Base-by-base conservation (phyloP, 257 asterid genomes). In the Penstemon davidsonii region DNA sequence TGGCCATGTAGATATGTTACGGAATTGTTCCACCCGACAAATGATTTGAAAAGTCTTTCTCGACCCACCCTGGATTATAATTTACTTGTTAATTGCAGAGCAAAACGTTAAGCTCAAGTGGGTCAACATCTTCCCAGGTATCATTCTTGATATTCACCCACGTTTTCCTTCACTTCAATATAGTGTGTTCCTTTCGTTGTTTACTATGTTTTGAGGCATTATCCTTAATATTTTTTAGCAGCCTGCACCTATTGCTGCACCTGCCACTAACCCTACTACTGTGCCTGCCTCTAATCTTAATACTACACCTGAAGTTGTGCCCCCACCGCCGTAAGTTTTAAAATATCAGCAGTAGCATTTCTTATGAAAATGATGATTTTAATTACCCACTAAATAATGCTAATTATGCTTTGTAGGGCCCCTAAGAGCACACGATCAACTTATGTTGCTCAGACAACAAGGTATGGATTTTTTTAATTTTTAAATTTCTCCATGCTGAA, bases 111-210 rank as follows among this genome's bases (percentile, higher is more conserved):
- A 68, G 82, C 43, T 74, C 95, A 62, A 77, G 86, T 78, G 89
- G 87, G 60, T 80, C 94, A 25, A 73, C 93, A 18, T 73, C 90
- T 50, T 77, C 85, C 53, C 96, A 84, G 92, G 96, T 92, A 69
- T 39, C 54, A 65, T 47, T 61, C 25, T 55, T 5, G 53, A 64
- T 49, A 59, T 62, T 62, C n/a, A 61, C 8, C 47, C 7, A 59
- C 33, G 61, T 73, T 11, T 55, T 15, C 55, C 47, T 10, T 37
- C 15, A 56, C 55, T 37, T 36, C 9, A 37, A 5, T 44, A 38
- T 50, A 8, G 59, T 12, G 2, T 12, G 18, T 5, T 62, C 42
- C 10, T 55, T 74, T 67, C 15, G 45, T 60, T 65, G 47, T 49
- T 54, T 40, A 15, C 53, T 80, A 58, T 76, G 60, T 12, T 79